Base-by-base conservation (phyloP, 2,329 filamentous ascomycete genomes). In the Fusarium globosum region DNA sequence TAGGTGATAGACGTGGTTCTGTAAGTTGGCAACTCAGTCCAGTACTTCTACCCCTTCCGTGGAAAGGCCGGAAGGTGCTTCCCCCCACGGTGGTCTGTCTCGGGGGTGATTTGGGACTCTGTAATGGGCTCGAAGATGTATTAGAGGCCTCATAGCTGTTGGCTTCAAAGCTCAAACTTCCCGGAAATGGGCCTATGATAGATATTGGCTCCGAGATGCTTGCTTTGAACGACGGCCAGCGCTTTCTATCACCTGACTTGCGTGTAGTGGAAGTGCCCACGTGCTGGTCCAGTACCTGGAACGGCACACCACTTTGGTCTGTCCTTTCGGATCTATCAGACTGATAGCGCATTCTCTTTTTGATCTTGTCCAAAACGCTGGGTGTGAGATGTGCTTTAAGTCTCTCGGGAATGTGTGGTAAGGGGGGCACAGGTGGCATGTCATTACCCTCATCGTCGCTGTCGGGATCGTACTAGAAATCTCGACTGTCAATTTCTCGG, bases 381-480 rank as follows among this genome's bases (percentile, higher is more conserved):
- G 76, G 72, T 12, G 79, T 77, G 28, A 74, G 38, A 15, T 72
- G 73, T 12, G 71, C 53, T 59, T 63, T 76, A 21, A 78, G 68
- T 7, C 74, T 69, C 55, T 82, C 80, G 13, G 81, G 80, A 23
- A 83, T 81, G 1, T 76, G 74, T n/a, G 81, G 80, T 13, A 82
- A 59, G 10, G 80, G 76, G 11, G 78, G 78, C 12, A 77, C 75
- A 5, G 76, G 76, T 13, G 75, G 76, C 15, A 72, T 53, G 16
- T 77, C 74, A n/a, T 67, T 71, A 30, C 56, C 45, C 18, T 81
- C 80, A 48, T 79, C 76, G 18, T 81, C 81, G 46, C 79, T 82
- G 75, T 83, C 81, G 71, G 82, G 75, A 72, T 80, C 74, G 64
- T 83, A 83, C 82, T 83, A 83, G 58, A 80, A 80, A 30, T 80